Conservation (phyloP, 2,329 filamentous ascomycete genomes). For the Colletotrichum shisoi region DNA sequence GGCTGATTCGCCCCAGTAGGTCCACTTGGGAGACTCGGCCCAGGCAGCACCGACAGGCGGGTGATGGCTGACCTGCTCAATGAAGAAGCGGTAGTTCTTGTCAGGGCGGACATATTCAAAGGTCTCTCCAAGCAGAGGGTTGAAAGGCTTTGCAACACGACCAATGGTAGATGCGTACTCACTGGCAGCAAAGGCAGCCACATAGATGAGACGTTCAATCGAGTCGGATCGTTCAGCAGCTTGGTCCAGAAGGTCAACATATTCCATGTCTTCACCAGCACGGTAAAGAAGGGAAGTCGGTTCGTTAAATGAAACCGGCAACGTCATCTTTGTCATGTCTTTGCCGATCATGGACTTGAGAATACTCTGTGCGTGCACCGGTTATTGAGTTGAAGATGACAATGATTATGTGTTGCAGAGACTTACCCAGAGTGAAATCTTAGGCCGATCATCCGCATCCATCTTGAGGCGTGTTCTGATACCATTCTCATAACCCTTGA, state of each 20-base stretch:
- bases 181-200: slow-evolving; percentile 93
- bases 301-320: slow-evolving; percentile 98
- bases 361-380: slow-evolving; percentile 70
- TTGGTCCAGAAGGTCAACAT: slow-evolving; percentile 87
- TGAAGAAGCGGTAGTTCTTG: slow-evolving; percentile 97
- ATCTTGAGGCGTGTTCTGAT: slow-evolving; percentile 81
- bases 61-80: slow-evolving; percentile 98
- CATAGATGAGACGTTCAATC: slow-evolving; percentile 90
- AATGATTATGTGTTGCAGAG: background rate
- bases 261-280: slow-evolving; percentile 98
- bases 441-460: slow-evolving; percentile 90
- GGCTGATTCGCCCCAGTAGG: slow-evolving; percentile 94
- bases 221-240: slow-evolving; percentile 87
- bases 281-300: slow-evolving; percentile 94
- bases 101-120: slow-evolving; percentile 96
- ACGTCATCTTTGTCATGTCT: slow-evolving; percentile 99
- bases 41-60: slow-evolving; percentile 92
- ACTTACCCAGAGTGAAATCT: slow-evolving; percentile 93
- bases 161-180: slow-evolving; percentile 97
- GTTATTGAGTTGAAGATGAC: slow-evolving; percentile 9
- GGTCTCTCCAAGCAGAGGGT: slow-evolving; percentile 92
- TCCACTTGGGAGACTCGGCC: slow-evolving; percentile 93
- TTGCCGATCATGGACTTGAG: slow-evolving; percentile 99
- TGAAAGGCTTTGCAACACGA: slow-evolving; percentile 97
- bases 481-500: slow-evolving; percentile 90